Evolutionary conservation across 2,329 filamentous ascomycete genomes (phyloP).

Genomic region (Pseudocercospora cruenta): DNA sequence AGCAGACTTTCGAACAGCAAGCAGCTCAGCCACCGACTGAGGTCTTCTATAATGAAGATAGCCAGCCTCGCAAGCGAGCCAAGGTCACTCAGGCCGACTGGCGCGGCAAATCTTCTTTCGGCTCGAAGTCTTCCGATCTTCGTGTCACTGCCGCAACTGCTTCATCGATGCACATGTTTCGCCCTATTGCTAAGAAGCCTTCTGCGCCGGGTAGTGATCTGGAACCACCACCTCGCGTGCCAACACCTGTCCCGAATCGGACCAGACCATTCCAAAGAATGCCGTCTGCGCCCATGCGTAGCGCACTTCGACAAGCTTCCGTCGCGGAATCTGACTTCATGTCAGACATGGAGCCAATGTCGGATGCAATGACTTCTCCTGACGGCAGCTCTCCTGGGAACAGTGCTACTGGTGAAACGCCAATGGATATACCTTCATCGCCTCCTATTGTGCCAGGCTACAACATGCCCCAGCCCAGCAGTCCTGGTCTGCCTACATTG

Average conservation of each 20-base stretch:
- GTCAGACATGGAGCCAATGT: slow-evolving; percentile 40
- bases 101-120: slow-evolving; percentile 73
- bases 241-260: slow-evolving; percentile 70
- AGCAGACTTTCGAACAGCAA: slow-evolving; percentile 27
- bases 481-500: slow-evolving; percentile 66
- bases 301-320: slow-evolving; percentile 37
- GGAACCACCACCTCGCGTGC: slow-evolving; percentile 74
- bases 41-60: slow-evolving; percentile 50
- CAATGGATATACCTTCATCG: slow-evolving; percentile 84
- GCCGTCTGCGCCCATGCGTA: slow-evolving; percentile 34
- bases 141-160: slow-evolving; percentile 89
- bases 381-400: slow-evolving; percentile 55
- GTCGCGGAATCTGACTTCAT: slow-evolving; percentile 36
- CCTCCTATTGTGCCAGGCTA: slow-evolving; percentile 73
- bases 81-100: slow-evolving; percentile 75
- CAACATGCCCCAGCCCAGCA: slow-evolving; percentile 63
- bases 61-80: slow-evolving; percentile 73
- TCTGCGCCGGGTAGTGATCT: slow-evolving; percentile 58
- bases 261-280: slow-evolving; percentile 41
- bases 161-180: slow-evolving; percentile 81
- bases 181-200: slow-evolving; percentile 65
- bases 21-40: slow-evolving; percentile 29
- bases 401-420: slow-evolving; percentile 59
- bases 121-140: slow-evolving; percentile 68
- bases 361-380: slow-evolving; percentile 50